These are phyloP conservation scores for Neonectria coccinea DNA, from an alignment of 2,329 filamentous ascomycete genomes.

Conservation along the genomic window DNA sequence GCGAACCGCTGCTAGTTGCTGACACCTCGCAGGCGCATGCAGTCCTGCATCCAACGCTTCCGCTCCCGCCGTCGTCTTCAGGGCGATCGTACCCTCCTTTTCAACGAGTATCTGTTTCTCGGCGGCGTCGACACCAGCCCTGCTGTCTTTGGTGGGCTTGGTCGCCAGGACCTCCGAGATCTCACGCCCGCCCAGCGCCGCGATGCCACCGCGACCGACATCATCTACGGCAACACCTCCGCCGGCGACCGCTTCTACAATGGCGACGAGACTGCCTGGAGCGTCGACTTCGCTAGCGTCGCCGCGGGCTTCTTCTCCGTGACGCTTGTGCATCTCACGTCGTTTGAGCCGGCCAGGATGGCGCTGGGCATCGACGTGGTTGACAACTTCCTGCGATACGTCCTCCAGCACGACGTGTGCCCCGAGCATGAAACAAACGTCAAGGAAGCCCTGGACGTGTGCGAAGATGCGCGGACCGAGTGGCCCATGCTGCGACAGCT, in stretches of 20 bases:
- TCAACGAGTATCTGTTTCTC: conserved; percentile 83
- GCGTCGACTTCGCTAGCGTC: conserved; percentile 83
- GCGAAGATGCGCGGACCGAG: conserved; percentile 74
- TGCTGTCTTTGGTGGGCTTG: conserved; percentile 71
- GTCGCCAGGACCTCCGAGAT: conserved; percentile 63
- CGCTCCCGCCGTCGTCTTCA: conserved; percentile 81
- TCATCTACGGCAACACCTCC: conserved; percentile 62
- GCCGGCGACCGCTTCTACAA: conserved; percentile 61
- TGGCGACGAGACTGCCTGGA: conserved; percentile 69
- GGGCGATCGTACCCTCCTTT: conserved; percentile 69
- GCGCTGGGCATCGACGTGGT: conserved; percentile 74
- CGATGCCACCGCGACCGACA: conserved; percentile 71
- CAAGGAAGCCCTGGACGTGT: conserved; percentile 72
- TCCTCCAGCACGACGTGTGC: conserved; percentile 86
- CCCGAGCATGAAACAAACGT: conserved; percentile 81
- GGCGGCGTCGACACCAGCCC: conserved; percentile 78
- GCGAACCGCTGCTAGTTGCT: conserved; percentile 27
- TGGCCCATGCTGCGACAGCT: conserved; percentile 69
- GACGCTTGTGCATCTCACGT: conserved; percentile 64
- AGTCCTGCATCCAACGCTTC: conserved; percentile 86
- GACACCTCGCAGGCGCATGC: conserved; percentile 72
- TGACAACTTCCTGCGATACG: conserved; percentile 88
- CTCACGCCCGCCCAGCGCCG: conserved; percentile 73
- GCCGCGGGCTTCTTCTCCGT: conserved; percentile 82
- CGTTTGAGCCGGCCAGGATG: conserved; percentile 67